Percentiles rank a stretch among this genome's conserved stretches.
phyloP scores from a whole-genome alignment of 2,329 filamentous ascomycete genomes.

The Diplodia sapinea region DNA sequence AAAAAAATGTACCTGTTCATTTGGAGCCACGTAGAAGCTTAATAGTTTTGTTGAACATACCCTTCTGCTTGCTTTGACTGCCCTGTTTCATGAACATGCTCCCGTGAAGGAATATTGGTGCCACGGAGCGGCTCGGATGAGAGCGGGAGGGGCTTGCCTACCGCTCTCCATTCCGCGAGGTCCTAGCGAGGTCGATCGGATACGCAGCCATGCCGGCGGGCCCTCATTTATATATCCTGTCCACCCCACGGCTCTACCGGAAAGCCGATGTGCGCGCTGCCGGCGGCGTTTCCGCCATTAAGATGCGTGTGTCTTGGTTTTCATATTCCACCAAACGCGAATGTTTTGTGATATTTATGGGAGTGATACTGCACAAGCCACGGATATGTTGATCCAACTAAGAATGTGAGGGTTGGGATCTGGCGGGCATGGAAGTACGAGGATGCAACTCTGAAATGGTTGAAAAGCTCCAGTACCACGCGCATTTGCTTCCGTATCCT shows the following conservation, averaged over 20 bases:
- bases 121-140: not conserved
- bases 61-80: not conserved
- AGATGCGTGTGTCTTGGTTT: not conserved
- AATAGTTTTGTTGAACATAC: not conserved
- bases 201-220: not conserved
- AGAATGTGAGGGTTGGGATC: no score
- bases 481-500: no score
- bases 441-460: no score
- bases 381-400: no score
- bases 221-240: not conserved
- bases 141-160: not conserved
- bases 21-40: not conserved
- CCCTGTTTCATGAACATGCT: not conserved
- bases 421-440: no score
- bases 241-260: not conserved
- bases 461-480: no score
- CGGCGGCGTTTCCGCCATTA: not conserved
- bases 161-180: not conserved
- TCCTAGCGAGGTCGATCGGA: not conserved
- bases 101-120: not conserved
- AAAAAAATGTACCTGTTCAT: not conserved
- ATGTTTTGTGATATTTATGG: no score
- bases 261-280: not conserved
- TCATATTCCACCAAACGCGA: not conserved
- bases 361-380: no score